These are phyloP conservation scores for Trichosporon coremiiforme DNA, from an alignment of 1,284 basidiomycete species.

Conservation along the genomic window DNA sequence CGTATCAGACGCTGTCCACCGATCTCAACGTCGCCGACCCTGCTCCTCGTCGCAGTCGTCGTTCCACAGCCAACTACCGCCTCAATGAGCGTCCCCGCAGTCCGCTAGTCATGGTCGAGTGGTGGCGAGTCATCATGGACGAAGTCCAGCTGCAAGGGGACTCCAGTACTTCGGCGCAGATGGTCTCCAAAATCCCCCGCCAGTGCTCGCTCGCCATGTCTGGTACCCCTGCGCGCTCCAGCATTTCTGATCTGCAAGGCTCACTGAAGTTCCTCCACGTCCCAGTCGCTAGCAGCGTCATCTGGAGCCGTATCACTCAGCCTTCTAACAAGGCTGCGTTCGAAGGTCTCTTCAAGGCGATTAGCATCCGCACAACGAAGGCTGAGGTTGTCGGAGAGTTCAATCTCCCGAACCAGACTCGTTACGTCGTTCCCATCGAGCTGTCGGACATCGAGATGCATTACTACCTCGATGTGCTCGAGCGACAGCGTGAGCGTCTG, in stretches of 20 bases:
- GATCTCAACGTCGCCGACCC: constrained; percentile 75
- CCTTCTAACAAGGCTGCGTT: constrained; percentile 69
- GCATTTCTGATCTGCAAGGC: constrained; percentile 72
- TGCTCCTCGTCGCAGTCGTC: constrained; percentile 66
- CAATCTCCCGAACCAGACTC: constrained; percentile 76
- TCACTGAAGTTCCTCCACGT: constrained; percentile 69
- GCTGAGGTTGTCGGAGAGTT: constrained; percentile 69
- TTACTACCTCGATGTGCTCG: constrained; percentile 76
- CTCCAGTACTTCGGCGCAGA: constrained; percentile 72
- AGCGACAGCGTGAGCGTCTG: constrained; percentile 66
- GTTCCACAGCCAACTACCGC: constrained; percentile 66
- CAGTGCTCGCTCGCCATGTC: constrained; percentile 81
- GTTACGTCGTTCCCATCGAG: constrained; percentile 72
- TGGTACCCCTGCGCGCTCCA: constrained; percentile 76
- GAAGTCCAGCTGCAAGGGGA: constrained; percentile 88
- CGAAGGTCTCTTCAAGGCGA: constrained; percentile 65
- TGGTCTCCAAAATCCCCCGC: constrained; percentile 84
- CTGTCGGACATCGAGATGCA: constrained; percentile 72
- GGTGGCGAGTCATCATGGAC: constrained; percentile 90
- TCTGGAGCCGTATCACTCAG: constrained; percentile 70
- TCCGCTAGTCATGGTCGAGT: constrained; percentile 76
- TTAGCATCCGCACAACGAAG: constrained; percentile 78
- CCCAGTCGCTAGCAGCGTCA: constrained; percentile 59
- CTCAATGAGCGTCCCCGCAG: constrained; percentile 65
- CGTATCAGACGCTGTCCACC: constrained; percentile 62